These are phyloP conservation scores for Jatropha curcas DNA, from an alignment of 345 rosid species.

Conservation along the genomic window DNA sequence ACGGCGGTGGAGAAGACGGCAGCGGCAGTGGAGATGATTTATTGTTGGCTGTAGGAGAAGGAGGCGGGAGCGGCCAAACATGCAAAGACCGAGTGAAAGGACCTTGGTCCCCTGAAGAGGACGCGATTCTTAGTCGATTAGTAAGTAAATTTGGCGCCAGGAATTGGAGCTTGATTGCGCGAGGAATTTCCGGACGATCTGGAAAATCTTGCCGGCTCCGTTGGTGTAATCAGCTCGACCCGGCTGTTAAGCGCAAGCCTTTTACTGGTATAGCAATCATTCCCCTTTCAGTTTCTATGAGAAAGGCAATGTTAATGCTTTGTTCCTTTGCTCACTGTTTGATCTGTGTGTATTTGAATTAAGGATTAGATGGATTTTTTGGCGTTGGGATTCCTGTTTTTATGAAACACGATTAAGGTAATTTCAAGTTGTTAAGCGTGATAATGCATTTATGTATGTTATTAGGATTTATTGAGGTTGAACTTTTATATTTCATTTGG, in stretches of 20 bases:
- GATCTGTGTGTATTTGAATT: not conserved
- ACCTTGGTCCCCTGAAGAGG: conserved; percentile 68
- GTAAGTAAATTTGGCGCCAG: conserved; percentile 55
- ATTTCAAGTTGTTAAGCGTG: not conserved
- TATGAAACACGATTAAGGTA: not conserved
- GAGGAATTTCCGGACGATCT: conserved; percentile 71
- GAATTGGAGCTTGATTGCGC: conserved; percentile 76
- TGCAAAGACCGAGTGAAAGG: conserved; percentile 48
- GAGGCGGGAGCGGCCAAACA: conserved; percentile 22
- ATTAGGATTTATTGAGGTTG: not conserved
- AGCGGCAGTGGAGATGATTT: conserved; percentile 32
- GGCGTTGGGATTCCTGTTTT: not conserved
- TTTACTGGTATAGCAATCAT: conserved; percentile 52
- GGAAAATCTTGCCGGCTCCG: conserved; percentile 92
- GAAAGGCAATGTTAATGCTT: not conserved
- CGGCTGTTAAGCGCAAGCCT: conserved; percentile 72
- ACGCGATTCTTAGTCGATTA: conserved; percentile 44
- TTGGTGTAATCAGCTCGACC: conserved; percentile 96
- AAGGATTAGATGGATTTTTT: not conserved
- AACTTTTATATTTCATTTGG: not conserved
- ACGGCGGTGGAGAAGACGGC: conserved; percentile 18
- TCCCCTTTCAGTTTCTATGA: not conserved
- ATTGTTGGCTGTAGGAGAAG: conserved; percentile 25
- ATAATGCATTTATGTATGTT: not conserved
- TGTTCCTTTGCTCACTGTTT: not conserved